These are phyloP conservation scores for Talaromyces verruculosus DNA, from an alignment of 2,329 filamentous ascomycete genomes.

Conservation along the genomic window DNA sequence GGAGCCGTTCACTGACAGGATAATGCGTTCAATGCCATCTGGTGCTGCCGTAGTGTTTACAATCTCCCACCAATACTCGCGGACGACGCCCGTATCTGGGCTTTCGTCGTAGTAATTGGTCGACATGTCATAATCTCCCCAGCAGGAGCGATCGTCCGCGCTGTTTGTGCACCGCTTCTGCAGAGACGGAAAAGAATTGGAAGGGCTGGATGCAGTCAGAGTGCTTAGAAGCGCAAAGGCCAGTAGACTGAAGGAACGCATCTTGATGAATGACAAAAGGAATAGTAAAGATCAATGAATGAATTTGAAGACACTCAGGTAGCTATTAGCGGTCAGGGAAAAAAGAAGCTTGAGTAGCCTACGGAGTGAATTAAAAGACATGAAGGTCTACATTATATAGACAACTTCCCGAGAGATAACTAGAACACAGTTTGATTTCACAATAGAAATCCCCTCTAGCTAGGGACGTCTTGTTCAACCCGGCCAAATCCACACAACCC, in stretches of 20 bases:
- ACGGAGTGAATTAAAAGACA: background rate
- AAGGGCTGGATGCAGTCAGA: background rate
- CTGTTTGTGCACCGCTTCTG: conserved; percentile 12
- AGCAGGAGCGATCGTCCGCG: conserved; percentile 8
- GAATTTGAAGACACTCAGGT: background rate
- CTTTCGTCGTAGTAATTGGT: conserved; percentile 19
- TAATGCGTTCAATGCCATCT: conserved; percentile 31
- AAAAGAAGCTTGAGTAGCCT: background rate
- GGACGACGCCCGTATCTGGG: conserved; percentile 29
- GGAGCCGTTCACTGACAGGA: conserved; percentile 34
- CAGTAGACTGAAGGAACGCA: background rate
- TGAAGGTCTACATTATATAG: background rate
- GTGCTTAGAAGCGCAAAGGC: background rate
- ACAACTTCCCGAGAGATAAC: background rate
- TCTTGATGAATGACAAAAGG: background rate
- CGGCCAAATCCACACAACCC: background rate
- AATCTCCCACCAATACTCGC: conserved; percentile 34
- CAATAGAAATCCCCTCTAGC: background rate
- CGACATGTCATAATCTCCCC: conserved; percentile 19
- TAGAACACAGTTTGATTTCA: background rate
- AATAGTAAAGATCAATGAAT: background rate
- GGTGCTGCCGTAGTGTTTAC: conserved; percentile 28
- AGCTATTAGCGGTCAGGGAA: background rate
- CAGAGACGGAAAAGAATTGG: background rate
- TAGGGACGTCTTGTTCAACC: background rate